A percentile compares a stretch with the other conserved stretches of the same genome.
Conservation (phyloP, 2,329 filamentous ascomycete species). For the Beauveria australis region DNA sequence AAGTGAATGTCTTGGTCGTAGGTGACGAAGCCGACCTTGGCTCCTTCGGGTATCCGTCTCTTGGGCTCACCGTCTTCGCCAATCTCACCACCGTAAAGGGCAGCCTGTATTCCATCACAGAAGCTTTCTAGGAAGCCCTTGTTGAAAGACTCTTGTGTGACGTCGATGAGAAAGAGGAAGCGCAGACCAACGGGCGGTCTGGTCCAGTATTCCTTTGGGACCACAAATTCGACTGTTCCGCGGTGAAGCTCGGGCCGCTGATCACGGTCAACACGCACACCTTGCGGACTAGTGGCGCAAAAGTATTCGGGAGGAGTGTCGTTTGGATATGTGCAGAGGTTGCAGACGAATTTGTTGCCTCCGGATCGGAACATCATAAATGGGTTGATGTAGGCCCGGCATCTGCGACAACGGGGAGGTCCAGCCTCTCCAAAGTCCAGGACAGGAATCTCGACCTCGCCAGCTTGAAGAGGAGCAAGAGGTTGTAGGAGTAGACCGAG, state of each 20-base stretch:
- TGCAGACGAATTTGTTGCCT: constrained; percentile 95
- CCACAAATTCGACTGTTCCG: constrained; percentile 91
- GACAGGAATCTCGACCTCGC: constrained; percentile 81
- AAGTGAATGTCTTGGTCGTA: constrained; percentile 97
- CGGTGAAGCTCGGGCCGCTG: constrained; percentile 82
- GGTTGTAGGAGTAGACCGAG: constrained; percentile 86
- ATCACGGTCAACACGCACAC: constrained; percentile 77
- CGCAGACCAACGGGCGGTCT: constrained; percentile 82
- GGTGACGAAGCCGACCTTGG: constrained; percentile 89
- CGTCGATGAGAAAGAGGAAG: constrained; percentile 88
- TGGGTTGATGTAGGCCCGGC: constrained; percentile 94
- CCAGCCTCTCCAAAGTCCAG: constrained; percentile 90
- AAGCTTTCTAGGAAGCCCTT: constrained; percentile 86
- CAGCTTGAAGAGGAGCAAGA: constrained; percentile 70
- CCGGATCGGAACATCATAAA: constrained; percentile 97
- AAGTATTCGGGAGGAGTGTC: constrained; percentile 92
- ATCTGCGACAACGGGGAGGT: constrained; percentile 84
- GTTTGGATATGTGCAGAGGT: constrained; percentile 95
- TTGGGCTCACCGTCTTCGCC: constrained; percentile 44
- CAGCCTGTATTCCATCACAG: constrained; percentile 77
- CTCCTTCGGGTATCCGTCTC: constrained; percentile 61
- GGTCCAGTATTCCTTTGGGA: constrained; percentile 98
- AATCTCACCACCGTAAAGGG: constrained; percentile 67
- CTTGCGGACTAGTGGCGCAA: constrained; percentile 78
- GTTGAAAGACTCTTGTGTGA: constrained; percentile 83